Evolutionary conservation across 371 early-diverging fungal species (phyloP).

Genomic region (Mortierella sp.): DNA sequence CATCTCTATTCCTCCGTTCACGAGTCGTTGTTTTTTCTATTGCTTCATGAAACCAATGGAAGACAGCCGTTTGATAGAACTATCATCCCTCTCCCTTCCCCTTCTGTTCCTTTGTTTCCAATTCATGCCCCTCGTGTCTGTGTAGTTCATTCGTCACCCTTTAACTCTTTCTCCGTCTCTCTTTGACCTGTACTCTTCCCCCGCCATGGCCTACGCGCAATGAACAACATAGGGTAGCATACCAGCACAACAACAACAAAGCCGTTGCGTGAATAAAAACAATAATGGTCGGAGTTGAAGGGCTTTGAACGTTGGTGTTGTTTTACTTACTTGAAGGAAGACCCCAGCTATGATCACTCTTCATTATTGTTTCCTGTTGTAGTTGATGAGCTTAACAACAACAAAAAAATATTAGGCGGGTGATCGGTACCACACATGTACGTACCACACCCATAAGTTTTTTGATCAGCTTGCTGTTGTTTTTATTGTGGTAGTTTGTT

Average conservation of each 20-base stretch:
- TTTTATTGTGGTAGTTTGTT: background rate
- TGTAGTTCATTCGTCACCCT: background rate
- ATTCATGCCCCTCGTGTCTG: background rate
- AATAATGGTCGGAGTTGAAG: background rate
- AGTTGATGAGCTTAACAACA: background rate
- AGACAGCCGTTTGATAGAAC: background rate
- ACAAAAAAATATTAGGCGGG: background rate
- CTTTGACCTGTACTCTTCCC: background rate
- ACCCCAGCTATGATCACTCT: background rate
- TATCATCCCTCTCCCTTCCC: background rate
- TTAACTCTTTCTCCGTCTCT: background rate
- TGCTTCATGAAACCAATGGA: slow-evolving; percentile 5
- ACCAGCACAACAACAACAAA: background rate
- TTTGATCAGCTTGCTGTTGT: background rate
- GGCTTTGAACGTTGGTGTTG: background rate
- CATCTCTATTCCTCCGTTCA: background rate
- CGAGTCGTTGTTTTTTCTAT: no score
- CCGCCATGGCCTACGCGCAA: slow-evolving; percentile 7
- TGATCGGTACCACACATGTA: background rate
- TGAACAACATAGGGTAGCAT: background rate
- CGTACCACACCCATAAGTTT: background rate
- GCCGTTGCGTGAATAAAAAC: background rate
- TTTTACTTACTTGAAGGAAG: background rate
- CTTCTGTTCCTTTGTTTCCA: background rate
- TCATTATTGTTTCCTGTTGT: background rate